phyloP scores from a whole-genome alignment of 176 grass and related monocot genomes.

The Saccharum spontaneum region DNA sequence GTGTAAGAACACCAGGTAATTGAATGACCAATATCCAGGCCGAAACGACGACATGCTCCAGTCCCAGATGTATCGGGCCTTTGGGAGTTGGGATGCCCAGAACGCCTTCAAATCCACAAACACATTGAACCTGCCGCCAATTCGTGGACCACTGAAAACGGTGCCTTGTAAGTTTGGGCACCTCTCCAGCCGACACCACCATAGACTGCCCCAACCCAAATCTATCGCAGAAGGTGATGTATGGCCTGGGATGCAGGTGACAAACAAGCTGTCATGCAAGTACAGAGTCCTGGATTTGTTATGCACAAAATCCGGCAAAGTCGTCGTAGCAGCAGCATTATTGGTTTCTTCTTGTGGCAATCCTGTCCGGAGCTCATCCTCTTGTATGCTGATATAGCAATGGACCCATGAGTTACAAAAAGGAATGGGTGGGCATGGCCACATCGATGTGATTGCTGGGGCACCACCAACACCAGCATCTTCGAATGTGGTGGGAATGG shows the following conservation, averaged over 20 bases:
- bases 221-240: too few relatives aligned
- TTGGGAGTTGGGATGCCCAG: neutral
- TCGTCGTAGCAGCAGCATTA: too few relatives aligned
- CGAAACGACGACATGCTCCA: neutral
- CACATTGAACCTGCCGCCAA: neutral
- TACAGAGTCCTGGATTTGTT: fast-evolving
- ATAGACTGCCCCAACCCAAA: neutral
- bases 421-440: neutral
- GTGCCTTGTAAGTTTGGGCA: neutral
- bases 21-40: neutral
- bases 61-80: neutral
- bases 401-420: too few relatives aligned
- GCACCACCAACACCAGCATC: neutral
- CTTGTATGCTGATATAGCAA: neutral
- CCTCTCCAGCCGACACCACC: neutral
- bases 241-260: constrained; percentile 18
- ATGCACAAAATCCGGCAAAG: neutral
- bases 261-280: neutral
- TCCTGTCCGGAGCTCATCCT: neutral
- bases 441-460: too few relatives aligned
- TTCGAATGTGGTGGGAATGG: too few relatives aligned
- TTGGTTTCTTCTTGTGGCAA: too few relatives aligned
- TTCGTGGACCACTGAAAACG: neutral
- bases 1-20: neutral
- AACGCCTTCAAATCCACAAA: fast-evolving